Evolutionary conservation across 441 rosid species (phyloP).

Genomic region (Pelargonium cotyledonis): DNA sequence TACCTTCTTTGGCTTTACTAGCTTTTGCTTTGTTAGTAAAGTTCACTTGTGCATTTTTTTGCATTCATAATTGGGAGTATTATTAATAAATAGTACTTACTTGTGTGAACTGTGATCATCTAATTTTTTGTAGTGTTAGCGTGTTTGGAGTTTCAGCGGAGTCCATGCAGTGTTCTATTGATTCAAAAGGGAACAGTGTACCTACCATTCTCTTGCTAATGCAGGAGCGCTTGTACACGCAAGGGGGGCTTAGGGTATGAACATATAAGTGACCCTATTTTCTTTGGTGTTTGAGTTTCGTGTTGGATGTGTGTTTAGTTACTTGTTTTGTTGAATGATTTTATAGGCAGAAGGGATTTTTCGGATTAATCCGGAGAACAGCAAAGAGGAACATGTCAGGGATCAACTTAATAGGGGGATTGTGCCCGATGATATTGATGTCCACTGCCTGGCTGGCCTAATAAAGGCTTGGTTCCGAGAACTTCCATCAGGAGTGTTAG

Average conservation of each 20-base stretch:
- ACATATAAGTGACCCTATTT: background rate
- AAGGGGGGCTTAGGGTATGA: constrained; percentile 56
- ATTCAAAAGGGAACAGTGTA: constrained; percentile 55
- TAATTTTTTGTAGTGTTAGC: constrained; percentile 39
- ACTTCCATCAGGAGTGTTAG: constrained; percentile 63
- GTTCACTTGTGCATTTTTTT: background rate
- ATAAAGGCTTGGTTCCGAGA: constrained; percentile 73
- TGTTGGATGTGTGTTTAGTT: background rate
- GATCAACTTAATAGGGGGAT: constrained; percentile 59
- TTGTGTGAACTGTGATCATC: background rate
- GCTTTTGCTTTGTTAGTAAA: background rate
- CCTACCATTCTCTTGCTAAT: constrained; percentile 68
- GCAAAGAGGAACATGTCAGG: constrained; percentile 66
- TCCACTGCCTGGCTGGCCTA: constrained; percentile 62
- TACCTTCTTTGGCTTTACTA: no score
- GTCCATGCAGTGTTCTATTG: constrained; percentile 66
- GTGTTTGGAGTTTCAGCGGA: constrained; percentile 79
- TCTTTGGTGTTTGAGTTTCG: background rate
- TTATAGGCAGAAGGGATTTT: constrained; percentile 63
- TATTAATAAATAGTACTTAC: background rate
- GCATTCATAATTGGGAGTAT: background rate
- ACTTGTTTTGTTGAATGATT: constrained; percentile 9
- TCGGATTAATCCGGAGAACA: constrained; percentile 68
- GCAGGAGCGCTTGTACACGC: constrained; percentile 57
- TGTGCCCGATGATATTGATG: constrained; percentile 55